Percentiles rank a stretch among this genome's conserved stretches.
phyloP scores from a whole-genome alignment of 805 yeast genomes.

The Hanseniaspora hatyaiensis region DNA sequence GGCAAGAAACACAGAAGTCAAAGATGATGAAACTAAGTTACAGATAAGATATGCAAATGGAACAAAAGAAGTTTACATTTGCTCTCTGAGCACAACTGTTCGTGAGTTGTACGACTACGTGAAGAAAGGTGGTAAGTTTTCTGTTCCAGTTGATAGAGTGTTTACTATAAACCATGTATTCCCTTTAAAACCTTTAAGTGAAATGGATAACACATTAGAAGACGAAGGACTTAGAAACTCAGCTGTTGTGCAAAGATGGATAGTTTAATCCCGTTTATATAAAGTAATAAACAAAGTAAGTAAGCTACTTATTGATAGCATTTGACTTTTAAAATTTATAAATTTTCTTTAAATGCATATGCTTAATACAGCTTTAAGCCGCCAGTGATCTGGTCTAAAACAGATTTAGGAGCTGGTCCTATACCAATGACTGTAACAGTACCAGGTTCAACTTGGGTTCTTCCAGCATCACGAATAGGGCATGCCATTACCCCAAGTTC shows the following conservation, averaged over 20 bases:
- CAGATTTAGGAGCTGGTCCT: conserved; percentile 87
- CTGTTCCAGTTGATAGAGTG: conserved; percentile 37
- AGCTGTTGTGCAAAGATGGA: conserved; percentile 86
- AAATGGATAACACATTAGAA: conserved; percentile 44
- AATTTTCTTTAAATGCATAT: background rate
- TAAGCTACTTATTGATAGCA: too few relatives aligned
- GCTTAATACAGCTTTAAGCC: conserved; percentile 56
- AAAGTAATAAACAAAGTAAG: too few relatives aligned
- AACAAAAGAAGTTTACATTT: conserved; percentile 49
- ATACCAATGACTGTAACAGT: conserved; percentile 91
- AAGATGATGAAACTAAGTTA: conserved; percentile 55
- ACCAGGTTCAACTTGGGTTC: conserved; percentile 94
- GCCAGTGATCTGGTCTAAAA: conserved; percentile 72
- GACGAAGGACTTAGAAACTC: conserved; percentile 72
- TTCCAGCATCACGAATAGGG: conserved; percentile 89
- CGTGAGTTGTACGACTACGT: conserved; percentile 60
- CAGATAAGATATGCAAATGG: conserved; percentile 83
- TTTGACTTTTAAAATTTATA: too few relatives aligned
- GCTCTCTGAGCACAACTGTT: conserved; percentile 56
- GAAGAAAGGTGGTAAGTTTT: conserved; percentile 22
- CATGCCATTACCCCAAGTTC: conserved; percentile 66
- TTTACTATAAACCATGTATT: conserved; percentile 68
- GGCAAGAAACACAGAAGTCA: conserved; percentile 22
- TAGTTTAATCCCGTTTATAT: too few relatives aligned
- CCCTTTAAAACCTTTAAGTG: conserved; percentile 65